Base-by-base conservation (phyloP, 345 rosid genomes). In the Brassica juncea region DNA sequence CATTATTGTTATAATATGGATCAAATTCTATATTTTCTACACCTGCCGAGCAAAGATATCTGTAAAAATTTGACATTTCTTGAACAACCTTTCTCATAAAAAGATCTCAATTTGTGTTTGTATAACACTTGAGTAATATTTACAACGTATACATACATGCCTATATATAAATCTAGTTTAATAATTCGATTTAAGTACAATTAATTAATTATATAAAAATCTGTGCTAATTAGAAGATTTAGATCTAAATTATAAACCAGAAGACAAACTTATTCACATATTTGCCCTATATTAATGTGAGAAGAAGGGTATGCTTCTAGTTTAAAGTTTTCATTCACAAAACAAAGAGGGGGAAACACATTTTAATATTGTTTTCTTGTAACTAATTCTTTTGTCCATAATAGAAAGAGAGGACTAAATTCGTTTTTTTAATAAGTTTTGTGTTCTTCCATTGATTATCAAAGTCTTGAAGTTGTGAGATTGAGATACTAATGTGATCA, bases 61-160 rank as follows among this genome's bases (percentile, higher is more conserved):
- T 66, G 39, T 39, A 66, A 72, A 31, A 0, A 19, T 73, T 73
- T 79, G 39, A 39, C 55, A 72, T 66, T 66, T 78, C 37, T 19
- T 72, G 28, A 57, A 35, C 23, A 6, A 35, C 55, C 55, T 71
- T 77, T 64, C 11, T 55, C 32, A 9, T 65, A 3, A 61, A 14
- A 49, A 61, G 28, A 77, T 37, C 64, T 39, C 57, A 35, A 2
- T 19, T 15, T 70, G n/a, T 27, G 6, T 49, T 44, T 34, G 28
- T 78, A 65, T 6, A 28, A 3, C 37, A 35, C 55, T 14, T 19
- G 19, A 52, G 12, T 61, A 23, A 10, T n/a, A 21, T n/a, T 70
- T 27, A 71, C 32, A 71, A 70, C 6, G 64, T 19, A 31, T 54
- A 54, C 28, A 61, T 27, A 63, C 19, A 44, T 11, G 12, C 52